Evolutionary conservation across 192 early-diverging fungal species (phyloP).

Genomic region (Phlyctochytrium arcticum): DNA sequence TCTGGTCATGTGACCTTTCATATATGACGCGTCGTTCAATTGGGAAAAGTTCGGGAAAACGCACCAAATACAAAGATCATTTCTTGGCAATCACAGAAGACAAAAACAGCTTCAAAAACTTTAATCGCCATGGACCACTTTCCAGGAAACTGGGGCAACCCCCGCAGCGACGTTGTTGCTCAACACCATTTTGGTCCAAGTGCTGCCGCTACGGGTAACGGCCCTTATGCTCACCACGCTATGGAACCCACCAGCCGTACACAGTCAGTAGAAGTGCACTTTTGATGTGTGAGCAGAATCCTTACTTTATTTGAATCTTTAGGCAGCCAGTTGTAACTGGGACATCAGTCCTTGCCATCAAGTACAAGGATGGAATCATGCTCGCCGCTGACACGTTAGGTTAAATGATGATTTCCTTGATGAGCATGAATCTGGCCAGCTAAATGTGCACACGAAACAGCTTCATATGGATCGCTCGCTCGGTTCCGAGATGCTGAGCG

Average conservation of each 20-base stretch:
- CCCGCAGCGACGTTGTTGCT: constrained; percentile 56
- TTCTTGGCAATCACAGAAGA: no score
- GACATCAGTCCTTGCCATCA: constrained; percentile 88
- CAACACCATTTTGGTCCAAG: neutral
- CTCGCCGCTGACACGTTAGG: constrained; percentile 90
- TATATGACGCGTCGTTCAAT: no score
- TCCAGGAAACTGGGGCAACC: constrained; percentile 74
- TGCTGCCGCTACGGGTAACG: constrained; percentile 30
- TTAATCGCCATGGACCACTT: constrained; percentile 61
- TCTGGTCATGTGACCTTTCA: no score
- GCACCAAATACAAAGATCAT: no score
- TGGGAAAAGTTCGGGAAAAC: no score
- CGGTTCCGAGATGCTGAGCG: constrained; percentile 89
- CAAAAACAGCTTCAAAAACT: no score
- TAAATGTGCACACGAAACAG: constrained; percentile 41
- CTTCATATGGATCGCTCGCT: constrained; percentile 90
- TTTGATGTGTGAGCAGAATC: neutral
- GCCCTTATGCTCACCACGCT: constrained; percentile 6
- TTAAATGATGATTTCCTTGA: constrained; percentile 13
- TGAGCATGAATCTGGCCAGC: neutral
- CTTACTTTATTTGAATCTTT: neutral
- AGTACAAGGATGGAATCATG: constrained; percentile 97
- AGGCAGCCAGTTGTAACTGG: constrained; percentile 85
- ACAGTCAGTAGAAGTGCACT: constrained; percentile 16
- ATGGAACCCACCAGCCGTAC: constrained; percentile 27